These are phyloP conservation scores for Emericellopsis terricola DNA, from an alignment of 495 filamentous ascomycete genomes.

Conservation along the genomic window DNA sequence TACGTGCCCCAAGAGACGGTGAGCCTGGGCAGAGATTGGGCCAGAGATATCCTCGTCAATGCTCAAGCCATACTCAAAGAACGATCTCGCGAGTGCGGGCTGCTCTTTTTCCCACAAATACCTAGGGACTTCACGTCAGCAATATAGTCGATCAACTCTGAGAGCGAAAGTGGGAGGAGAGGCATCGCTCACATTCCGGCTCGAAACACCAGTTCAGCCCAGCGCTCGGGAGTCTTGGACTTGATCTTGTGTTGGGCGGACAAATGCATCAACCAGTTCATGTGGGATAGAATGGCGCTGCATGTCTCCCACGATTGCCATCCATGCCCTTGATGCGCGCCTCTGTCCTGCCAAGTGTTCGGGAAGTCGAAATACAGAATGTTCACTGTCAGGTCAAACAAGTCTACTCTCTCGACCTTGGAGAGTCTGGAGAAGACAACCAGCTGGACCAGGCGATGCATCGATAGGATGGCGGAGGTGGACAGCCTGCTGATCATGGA, in stretches of 20 bases:
- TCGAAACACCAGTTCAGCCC: slow-evolving; percentile 4
- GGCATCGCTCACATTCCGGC: slow-evolving; percentile 3
- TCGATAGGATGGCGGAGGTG: slow-evolving; percentile 2
- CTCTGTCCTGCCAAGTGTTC: slow-evolving; percentile 3
- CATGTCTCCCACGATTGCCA: slow-evolving; percentile 4
- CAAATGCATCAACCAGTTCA: slow-evolving; percentile 2
- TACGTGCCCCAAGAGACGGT: background rate
- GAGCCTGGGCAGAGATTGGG: background rate
- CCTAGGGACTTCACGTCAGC: background rate
- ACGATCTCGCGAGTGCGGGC: background rate
- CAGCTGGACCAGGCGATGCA: slow-evolving; percentile 5
- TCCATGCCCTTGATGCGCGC: slow-evolving; percentile 5
- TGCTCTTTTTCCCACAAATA: slow-evolving; percentile 4
- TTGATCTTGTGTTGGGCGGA: slow-evolving; percentile 2
- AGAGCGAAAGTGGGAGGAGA: background rate
- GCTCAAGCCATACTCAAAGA: slow-evolving; percentile 1
- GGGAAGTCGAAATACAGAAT: slow-evolving; percentile 4
- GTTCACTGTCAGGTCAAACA: slow-evolving; percentile 3
- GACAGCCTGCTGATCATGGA: slow-evolving; percentile 4
- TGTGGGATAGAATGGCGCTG: slow-evolving; percentile 1
- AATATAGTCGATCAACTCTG: background rate
- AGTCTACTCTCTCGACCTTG: background rate
- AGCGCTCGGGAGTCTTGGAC: background rate
- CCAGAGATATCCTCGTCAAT: background rate
- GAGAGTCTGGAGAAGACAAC: slow-evolving; percentile 1